Base-by-base conservation (phyloP, 2,329 filamentous ascomycete species). In the Magnaporthiopsis incrustans region DNA sequence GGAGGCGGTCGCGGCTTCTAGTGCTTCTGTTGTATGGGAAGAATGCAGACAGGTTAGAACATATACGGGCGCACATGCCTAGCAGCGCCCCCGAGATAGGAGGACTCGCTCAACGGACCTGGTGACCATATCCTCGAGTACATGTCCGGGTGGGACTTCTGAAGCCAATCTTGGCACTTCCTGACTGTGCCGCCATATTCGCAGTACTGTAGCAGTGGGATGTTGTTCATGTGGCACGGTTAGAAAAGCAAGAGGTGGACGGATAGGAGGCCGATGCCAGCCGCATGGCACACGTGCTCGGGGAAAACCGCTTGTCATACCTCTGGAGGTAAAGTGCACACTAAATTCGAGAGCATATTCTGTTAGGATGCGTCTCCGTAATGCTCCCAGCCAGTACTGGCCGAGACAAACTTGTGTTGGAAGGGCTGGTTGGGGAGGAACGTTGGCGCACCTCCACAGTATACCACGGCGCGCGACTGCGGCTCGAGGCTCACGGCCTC, bases 141-240 rank as follows among this genome's bases (percentile, higher is more conserved):
- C 75, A 97, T 79, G 60, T 84, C 81, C 3, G 87, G 85, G 71
- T 97, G 84, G 68, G 87, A 83, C 68, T 88, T 85, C 72, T 91
- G 81, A 26, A 99, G 87, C 95, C 95, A 99, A 76, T 98, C 93
- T 77, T 94, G 90, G 80, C 95, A 99, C 80, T 97, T 99, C 79
- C 92, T 97, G 30, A 90, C 89, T 56, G 93, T 98, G 68, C 93
- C 94, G 73, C 95, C 95, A 77, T 97, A 98, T 79, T 99, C 95
- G 82, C 95, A 99, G 80, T 97, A 99, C 95, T 98, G 79, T 57
- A 22, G 58, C 56, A 22, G 58, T 27, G 11, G 61, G 38, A 35
- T 30, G 30, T 30, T 30, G 27, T 7, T 66, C 57, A 26, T 56
- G 35, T 62, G 3, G 62, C 33, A 63, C 50, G 56, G n/a, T 56